A percentile compares a stretch with the other conserved stretches of the same genome.
These are phyloP conservation scores for Buddleja alternifolia DNA, from an alignment of 257 asterid genomes.

Conservation along the genomic window DNA sequence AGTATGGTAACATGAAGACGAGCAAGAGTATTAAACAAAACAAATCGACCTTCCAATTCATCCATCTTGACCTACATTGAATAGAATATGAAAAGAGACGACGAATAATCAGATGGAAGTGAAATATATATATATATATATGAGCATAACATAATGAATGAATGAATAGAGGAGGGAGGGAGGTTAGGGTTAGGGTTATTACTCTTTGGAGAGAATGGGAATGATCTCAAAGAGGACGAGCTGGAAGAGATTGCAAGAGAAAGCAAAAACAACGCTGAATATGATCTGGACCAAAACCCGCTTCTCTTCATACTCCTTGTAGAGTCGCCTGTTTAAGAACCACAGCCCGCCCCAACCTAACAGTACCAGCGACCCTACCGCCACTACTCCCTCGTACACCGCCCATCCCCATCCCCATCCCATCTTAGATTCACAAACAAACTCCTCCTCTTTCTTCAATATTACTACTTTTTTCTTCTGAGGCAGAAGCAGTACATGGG, in stretches of 20 bases:
- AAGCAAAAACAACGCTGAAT: constrained; percentile 92
- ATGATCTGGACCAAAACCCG: constrained; percentile 93
- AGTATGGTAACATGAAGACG: constrained; percentile 95
- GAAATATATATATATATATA: no score
- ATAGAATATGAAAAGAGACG: constrained; percentile 24
- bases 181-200: no score
- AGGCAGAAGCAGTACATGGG: no score
- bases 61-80: constrained; percentile 99
- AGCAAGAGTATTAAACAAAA: constrained; percentile 86
- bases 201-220: constrained; percentile 89
- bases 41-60: constrained; percentile 98
- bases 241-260: constrained; percentile 95
- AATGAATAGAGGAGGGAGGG: no score
- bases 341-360: constrained; percentile 94
- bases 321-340: constrained; percentile 88
- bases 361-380: constrained; percentile 73
- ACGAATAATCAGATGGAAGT: constrained; percentile 25
- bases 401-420: constrained; percentile 87
- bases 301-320: constrained; percentile 98
- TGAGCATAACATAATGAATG: no score
- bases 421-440: no score
- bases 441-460: no score
- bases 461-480: no score
- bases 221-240: constrained; percentile 94
- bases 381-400: constrained; percentile 73